Evolutionary conservation across 192 early-diverging fungal species (phyloP).

Genomic region (Funneliformis mosseae): DNA sequence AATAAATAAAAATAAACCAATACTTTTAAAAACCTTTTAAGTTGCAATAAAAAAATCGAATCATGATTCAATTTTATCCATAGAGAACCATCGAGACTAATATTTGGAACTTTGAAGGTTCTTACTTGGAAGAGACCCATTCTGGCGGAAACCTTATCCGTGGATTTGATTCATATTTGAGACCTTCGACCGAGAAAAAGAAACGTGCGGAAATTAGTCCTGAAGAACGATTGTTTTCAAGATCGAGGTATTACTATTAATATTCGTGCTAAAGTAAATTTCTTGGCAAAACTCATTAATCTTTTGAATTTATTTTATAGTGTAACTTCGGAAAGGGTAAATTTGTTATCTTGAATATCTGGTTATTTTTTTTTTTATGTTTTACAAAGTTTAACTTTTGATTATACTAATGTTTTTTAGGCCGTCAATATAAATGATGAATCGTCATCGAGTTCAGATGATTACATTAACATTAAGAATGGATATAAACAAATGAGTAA

Average conservation of each 20-base stretch:
- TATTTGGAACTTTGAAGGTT: constrained; percentile 86
- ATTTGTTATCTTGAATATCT: background rate
- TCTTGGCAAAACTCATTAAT: constrained; percentile 38
- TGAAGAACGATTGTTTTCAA: constrained; percentile 82
- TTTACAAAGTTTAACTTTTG: background rate
- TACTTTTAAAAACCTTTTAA: too few relatives aligned
- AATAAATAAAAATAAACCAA: background rate
- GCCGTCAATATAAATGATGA: background rate
- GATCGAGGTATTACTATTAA: constrained; percentile 44
- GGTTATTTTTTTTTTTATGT: background rate
- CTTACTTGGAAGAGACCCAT: constrained; percentile 87
- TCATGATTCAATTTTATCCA: background rate
- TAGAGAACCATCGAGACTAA: constrained; percentile 72
- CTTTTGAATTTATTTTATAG: background rate
- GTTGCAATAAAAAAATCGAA: constrained; percentile 8
- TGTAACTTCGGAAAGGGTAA: constrained; percentile 20
- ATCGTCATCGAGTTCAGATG: constrained; percentile 15
- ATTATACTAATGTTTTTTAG: background rate
- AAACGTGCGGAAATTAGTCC: constrained; percentile 73
- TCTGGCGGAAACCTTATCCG: constrained; percentile 84
- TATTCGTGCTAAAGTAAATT: background rate
- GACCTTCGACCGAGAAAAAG: constrained; percentile 56
- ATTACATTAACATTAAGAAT: background rate
- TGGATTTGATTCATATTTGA: constrained; percentile 88
- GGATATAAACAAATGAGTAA: constrained; percentile 13